A percentile compares a stretch with the other conserved stretches of the same genome.
Evolutionary conservation across 345 rosid species (phyloP).

Genomic region (Durio zibethinus): DNA sequence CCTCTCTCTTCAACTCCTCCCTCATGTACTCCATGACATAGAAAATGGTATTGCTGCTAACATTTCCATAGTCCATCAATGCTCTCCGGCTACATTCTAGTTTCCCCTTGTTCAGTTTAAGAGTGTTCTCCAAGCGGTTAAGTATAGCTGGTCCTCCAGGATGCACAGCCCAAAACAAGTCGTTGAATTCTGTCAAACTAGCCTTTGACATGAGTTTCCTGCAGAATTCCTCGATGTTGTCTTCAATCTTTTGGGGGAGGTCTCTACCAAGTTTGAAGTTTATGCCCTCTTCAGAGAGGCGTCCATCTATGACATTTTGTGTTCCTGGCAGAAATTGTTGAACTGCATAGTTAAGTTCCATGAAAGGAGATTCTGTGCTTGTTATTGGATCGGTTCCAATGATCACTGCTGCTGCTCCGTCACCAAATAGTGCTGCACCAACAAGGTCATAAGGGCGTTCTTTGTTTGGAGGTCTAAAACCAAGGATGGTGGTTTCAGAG

Average conservation of each 20-base stretch:
- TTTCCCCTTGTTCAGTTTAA: conserved; percentile 48
- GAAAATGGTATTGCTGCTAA: conserved; percentile 79
- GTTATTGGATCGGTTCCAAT: conserved; percentile 60
- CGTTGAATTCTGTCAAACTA: conserved; percentile 49
- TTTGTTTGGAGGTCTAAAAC: conserved; percentile 84
- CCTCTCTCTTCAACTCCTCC: conserved; percentile 57
- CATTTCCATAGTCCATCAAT: conserved; percentile 80
- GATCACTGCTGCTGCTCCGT: conserved; percentile 85
- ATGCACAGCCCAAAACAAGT: conserved; percentile 93
- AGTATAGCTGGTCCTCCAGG: conserved; percentile 95
- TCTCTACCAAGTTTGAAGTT: conserved; percentile 89
- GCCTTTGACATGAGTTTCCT: conserved; percentile 54
- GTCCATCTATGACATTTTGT: conserved; percentile 70
- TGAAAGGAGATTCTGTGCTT: conserved; percentile 64
- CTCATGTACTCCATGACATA: conserved; percentile 88
- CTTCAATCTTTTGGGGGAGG: conserved; percentile 85
- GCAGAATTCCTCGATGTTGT: conserved; percentile 81
- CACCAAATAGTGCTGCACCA: conserved; percentile 93
- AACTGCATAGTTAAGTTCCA: conserved; percentile 74
- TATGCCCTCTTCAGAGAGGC: conserved; percentile 79
- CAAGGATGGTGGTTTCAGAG: conserved; percentile 88
- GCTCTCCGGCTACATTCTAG: conserved; percentile 82
- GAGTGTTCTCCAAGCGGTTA: conserved; percentile 60
- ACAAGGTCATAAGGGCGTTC: conserved; percentile 88
- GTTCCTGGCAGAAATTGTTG: conserved; percentile 91